These are phyloP conservation scores for Trichoderma polysporum DNA, from an alignment of 2,329 filamentous ascomycete species.

Conservation along the genomic window DNA sequence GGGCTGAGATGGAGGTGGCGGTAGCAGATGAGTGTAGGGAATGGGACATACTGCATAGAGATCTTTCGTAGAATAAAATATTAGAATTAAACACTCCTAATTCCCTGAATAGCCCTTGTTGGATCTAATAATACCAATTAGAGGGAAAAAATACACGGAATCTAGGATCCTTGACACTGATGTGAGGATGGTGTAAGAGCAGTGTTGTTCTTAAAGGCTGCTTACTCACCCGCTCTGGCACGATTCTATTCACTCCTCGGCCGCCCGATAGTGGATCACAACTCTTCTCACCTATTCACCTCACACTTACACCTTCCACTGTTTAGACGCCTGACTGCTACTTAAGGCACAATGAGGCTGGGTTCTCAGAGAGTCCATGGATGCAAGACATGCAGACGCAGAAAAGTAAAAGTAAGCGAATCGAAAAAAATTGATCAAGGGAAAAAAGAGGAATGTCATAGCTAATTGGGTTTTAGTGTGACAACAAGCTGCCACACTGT, in stretches of 20 bases:
- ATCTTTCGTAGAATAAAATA: too few relatives aligned
- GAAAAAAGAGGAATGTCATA: neutral
- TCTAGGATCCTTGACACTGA: neutral
- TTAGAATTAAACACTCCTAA: too few relatives aligned
- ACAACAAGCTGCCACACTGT: constrained; percentile 12
- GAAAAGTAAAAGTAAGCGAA: neutral
- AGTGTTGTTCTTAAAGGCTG: neutral
- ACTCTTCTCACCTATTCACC: neutral
- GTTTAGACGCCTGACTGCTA: neutral
- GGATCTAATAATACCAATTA: neutral
- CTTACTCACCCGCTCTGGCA: neutral
- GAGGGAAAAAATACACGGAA: neutral
- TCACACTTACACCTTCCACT: neutral
- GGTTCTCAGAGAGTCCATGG: neutral
- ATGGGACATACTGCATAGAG: too few relatives aligned
- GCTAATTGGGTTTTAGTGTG: neutral
- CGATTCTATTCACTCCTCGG: neutral
- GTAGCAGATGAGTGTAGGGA: too few relatives aligned
- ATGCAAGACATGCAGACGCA: constrained; percentile 3
- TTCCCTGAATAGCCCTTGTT: too few relatives aligned
- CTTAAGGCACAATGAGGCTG: neutral
- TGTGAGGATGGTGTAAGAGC: too few relatives aligned
- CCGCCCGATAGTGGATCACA: neutral
- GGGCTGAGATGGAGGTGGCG: too few relatives aligned
- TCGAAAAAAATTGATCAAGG: accelerated